Percentiles rank a stretch among this genome's conserved stretches.
Conservation (phyloP, 2,329 filamentous ascomycete genomes). For the Ophiostoma montium region DNA sequence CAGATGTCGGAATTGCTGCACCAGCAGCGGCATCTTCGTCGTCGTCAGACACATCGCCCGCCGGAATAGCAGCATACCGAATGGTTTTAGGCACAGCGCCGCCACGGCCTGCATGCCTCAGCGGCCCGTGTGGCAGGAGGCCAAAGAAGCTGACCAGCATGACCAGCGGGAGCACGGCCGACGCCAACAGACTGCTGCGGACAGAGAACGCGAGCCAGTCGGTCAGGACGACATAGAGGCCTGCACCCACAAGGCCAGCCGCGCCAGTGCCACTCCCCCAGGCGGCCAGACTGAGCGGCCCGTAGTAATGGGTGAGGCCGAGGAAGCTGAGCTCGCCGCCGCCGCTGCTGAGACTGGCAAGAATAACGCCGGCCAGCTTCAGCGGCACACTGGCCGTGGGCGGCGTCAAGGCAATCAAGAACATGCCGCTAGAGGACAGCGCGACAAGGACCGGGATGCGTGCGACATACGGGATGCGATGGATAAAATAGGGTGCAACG, state of each 20-base stretch:
- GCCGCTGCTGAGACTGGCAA: constrained; percentile 76
- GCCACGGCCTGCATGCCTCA: constrained; percentile 26
- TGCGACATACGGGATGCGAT: constrained; percentile 63
- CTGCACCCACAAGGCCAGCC: constrained; percentile 74
- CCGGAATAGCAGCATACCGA: background rate
- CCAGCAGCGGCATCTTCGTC: too few relatives aligned
- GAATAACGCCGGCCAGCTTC: constrained; percentile 69
- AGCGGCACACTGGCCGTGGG: constrained; percentile 47
- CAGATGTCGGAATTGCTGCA: background rate
- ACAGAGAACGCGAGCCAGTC: constrained; percentile 66
- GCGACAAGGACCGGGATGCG: constrained; percentile 63
- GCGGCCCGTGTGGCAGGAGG: constrained; percentile 54
- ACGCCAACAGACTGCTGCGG: constrained; percentile 57
- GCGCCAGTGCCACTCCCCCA: constrained; percentile 91
- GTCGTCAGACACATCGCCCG: constrained; percentile 10
- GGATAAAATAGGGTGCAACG: constrained; percentile 85
- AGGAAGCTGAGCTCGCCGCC: constrained; percentile 85
- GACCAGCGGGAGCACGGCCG: constrained; percentile 62
- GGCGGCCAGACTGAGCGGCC: constrained; percentile 68
- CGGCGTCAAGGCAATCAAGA: constrained; percentile 72
- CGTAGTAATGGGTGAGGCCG: constrained; percentile 86
- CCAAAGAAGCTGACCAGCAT: constrained; percentile 83
- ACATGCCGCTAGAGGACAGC: constrained; percentile 74
- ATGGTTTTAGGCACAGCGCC: constrained; percentile 10
- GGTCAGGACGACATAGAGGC: constrained; percentile 75